These are phyloP conservation scores for Phylloporus scabripes DNA, from an alignment of 768 basidiomycete genomes.

Conservation along the genomic window DNA sequence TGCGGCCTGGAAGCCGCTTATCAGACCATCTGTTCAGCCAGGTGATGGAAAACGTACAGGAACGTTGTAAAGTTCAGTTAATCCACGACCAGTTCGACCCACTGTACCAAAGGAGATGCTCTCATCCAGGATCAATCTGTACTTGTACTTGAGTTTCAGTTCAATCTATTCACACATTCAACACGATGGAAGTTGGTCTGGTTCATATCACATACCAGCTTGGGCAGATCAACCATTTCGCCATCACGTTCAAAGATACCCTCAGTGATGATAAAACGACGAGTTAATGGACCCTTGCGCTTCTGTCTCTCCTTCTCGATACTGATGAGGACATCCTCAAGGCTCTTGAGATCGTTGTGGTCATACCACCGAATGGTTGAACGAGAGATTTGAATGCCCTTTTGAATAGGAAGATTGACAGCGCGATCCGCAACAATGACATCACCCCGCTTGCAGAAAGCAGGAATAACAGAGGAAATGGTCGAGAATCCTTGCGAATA, in stretches of 20 bases:
- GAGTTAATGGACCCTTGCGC: constrained; percentile 72
- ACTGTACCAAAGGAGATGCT: constrained; percentile 90
- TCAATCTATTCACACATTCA: constrained; percentile 59
- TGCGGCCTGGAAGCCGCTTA: constrained; percentile 47
- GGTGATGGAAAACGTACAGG: constrained; percentile 50
- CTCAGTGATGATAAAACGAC: constrained; percentile 94
- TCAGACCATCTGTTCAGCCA: background rate
- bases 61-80: constrained; percentile 93
- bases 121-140: constrained; percentile 91
- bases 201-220: constrained; percentile 55
- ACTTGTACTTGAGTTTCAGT: constrained; percentile 93
- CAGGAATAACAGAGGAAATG: constrained; percentile 89
- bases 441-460: constrained; percentile 96
- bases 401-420: constrained; percentile 94
- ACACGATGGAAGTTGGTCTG: background rate
- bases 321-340: constrained; percentile 80
- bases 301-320: constrained; percentile 89
- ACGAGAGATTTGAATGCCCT: constrained; percentile 90
- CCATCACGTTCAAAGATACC: constrained; percentile 97
- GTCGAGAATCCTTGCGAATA: constrained; percentile 94
- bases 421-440: constrained; percentile 97
- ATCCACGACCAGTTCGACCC: constrained; percentile 88
- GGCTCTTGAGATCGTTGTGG: constrained; percentile 87
- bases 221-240: constrained; percentile 86
- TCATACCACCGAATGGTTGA: constrained; percentile 93